phyloP scores from a whole-genome alignment of 495 filamentous ascomycete genomes.

The Elaphomyces granulatus region DNA sequence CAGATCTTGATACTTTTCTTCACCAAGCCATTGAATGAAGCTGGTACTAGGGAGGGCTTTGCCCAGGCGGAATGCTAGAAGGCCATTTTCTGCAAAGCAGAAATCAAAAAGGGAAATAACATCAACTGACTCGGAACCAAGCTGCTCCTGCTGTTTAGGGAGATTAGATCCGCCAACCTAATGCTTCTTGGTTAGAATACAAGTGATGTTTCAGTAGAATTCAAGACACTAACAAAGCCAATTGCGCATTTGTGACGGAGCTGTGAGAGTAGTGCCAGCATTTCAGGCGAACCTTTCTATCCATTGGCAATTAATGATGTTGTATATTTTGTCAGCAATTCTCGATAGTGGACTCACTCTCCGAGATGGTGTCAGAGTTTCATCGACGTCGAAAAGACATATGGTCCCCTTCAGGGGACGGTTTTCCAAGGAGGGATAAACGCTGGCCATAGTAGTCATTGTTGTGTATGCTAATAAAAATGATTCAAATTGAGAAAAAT shows the following conservation, averaged over 20 bases:
- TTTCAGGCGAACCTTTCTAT: conserved; percentile 56
- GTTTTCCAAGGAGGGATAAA: conserved; percentile 61
- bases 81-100: conserved; percentile 90
- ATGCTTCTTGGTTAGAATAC: background rate
- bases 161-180: conserved; percentile 70
- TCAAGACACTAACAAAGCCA: conserved; percentile 50
- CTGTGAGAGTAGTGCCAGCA: conserved; percentile 61
- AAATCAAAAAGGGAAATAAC: conserved; percentile 84
- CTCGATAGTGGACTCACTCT: background rate
- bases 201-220: background rate
- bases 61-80: conserved; percentile 78
- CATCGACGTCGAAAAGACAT: conserved; percentile 86
- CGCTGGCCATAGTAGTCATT: conserved; percentile 31
- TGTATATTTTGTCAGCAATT: background rate
- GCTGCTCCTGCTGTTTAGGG: conserved; percentile 88
- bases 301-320: background rate
- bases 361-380: conserved; percentile 67
- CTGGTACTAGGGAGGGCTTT: conserved; percentile 51
- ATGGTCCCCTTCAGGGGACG: conserved; percentile 83
- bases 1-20: conserved; percentile 80
- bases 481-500: background rate
- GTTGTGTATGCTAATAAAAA: background rate
- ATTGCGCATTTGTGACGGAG: conserved; percentile 85
- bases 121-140: conserved; percentile 46
- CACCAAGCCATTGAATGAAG: conserved; percentile 89